Conservation (phyloP, 768 basidiomycete genomes). For the Lentinula boryana region DNA sequence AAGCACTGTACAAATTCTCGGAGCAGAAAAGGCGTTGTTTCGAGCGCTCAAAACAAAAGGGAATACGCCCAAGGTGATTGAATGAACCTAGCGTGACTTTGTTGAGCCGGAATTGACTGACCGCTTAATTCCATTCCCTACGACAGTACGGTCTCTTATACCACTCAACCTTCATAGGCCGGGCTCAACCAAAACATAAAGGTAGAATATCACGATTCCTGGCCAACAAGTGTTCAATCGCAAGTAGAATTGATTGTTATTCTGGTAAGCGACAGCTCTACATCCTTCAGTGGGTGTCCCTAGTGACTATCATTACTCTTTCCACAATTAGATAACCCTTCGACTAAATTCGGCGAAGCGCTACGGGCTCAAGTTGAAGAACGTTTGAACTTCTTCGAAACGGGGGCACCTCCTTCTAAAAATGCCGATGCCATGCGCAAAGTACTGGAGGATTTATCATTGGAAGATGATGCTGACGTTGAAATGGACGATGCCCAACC, state of each 20-base stretch:
- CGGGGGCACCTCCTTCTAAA: constrained; percentile 82
- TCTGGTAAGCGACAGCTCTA: constrained; percentile 45
- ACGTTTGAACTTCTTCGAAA: constrained; percentile 90
- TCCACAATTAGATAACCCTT: constrained; percentile 62
- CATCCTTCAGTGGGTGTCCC: neutral
- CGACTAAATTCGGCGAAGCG: constrained; percentile 92
- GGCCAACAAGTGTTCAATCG: constrained; percentile 98
- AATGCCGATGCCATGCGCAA: constrained; percentile 90
- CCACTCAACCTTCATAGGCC: constrained; percentile 94
- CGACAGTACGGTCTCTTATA: constrained; percentile 92
- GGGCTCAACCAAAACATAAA: constrained; percentile 91
- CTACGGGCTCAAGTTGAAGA: constrained; percentile 93
- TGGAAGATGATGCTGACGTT: constrained; percentile 54
- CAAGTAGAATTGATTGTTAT: constrained; percentile 94
- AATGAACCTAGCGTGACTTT: neutral
- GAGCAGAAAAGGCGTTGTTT: constrained; percentile 98
- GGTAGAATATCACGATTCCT: constrained; percentile 98
- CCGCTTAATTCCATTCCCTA: no score
- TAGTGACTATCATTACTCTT: neutral
- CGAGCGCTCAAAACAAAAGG: constrained; percentile 97
- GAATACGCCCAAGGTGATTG: constrained; percentile 87
- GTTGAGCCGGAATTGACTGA: neutral
- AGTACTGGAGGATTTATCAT: constrained; percentile 71
- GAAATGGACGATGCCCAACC: constrained; percentile 38
- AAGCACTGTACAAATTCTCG: constrained; percentile 95